phyloP scores from a whole-genome alignment of 495 filamentous ascomycete species.

The Aspergillus sparsus region DNA sequence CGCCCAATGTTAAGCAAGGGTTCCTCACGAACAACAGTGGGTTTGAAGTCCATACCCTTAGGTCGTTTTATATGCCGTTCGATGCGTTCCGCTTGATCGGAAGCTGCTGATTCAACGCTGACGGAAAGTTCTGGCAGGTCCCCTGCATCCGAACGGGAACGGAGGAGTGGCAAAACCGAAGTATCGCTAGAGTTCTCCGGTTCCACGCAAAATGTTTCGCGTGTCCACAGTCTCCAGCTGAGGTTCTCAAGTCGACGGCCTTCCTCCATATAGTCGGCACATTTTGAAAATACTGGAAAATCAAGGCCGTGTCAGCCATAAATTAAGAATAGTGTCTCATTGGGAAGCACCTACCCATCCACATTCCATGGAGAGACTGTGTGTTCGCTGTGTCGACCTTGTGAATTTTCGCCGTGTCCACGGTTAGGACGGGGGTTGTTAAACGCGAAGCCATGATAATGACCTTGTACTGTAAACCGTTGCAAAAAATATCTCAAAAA shows the following conservation, averaged over 20 bases:
- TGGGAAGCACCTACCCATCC: conserved; percentile 83
- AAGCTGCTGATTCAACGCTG: conserved; percentile 81
- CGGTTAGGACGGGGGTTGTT: conserved; percentile 73
- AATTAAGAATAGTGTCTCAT: conserved; percentile 62
- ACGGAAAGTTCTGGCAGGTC: conserved; percentile 87
- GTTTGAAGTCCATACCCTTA: conserved; percentile 44
- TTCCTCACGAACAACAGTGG: conserved; percentile 51
- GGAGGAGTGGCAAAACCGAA: conserved; percentile 45
- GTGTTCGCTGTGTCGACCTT: conserved; percentile 91
- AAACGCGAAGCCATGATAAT: conserved; percentile 60
- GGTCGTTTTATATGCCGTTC: conserved; percentile 62
- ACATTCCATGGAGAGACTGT: conserved; percentile 95
- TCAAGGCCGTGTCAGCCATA: not conserved
- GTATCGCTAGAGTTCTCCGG: conserved; percentile 53
- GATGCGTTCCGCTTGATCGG: conserved; percentile 70
- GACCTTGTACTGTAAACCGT: conserved; percentile 27
- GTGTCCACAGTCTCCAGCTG: conserved; percentile 93
- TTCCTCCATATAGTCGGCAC: conserved; percentile 90
- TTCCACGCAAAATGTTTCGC: conserved; percentile 94
- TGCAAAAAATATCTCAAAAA: conserved; percentile 13
- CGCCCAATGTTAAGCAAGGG: conserved; percentile 57
- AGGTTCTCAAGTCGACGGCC: conserved; percentile 92
- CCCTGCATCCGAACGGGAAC: conserved; percentile 45
- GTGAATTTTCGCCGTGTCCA: conserved; percentile 84
- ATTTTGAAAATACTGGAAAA: conserved; percentile 83